Percentiles rank a stretch among this genome's conserved stretches.
Conservation (phyloP, 2,329 filamentous ascomycete genomes). For the Phaeophleospora eucalypticola region DNA sequence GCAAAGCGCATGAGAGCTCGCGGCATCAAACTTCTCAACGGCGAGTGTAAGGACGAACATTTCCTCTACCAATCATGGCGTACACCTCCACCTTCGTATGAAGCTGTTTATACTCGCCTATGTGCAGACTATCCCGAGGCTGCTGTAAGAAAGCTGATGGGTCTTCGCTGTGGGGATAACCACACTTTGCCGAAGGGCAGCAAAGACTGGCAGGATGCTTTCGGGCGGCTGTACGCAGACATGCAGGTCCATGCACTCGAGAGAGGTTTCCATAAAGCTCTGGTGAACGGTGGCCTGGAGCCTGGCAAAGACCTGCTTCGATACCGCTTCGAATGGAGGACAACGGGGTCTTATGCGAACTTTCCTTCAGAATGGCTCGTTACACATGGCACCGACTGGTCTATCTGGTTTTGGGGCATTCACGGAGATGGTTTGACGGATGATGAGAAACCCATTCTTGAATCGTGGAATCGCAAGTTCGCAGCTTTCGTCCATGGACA, state of each 20-base stretch:
- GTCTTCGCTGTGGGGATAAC: conserved; percentile 41
- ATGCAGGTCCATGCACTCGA: conserved; percentile 53
- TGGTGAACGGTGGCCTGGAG: conserved; percentile 39
- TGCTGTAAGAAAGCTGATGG: conserved; percentile 43
- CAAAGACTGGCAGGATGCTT: conserved; percentile 49
- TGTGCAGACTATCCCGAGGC: conserved; percentile 50
- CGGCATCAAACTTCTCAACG: conserved; percentile 49
- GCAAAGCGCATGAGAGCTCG: conserved; percentile 43
- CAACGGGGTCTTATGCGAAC: conserved; percentile 42
- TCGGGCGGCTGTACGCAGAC: conserved; percentile 54
- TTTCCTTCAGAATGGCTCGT: conserved; percentile 49
- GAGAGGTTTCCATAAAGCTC: conserved; percentile 47
- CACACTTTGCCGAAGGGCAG: conserved; percentile 36
- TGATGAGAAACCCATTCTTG: conserved; percentile 43
- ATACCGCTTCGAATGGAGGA: conserved; percentile 54
- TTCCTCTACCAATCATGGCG: conserved; percentile 50
- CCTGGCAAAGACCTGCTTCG: conserved; percentile 46
- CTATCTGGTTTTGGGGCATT: conserved; percentile 56
- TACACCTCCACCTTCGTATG: conserved; percentile 43
- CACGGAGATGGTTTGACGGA: conserved; percentile 38
- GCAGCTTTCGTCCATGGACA: conserved; percentile 40
- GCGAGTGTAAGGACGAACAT: conserved; percentile 54
- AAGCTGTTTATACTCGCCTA: conserved; percentile 44
- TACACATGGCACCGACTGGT: conserved; percentile 52
- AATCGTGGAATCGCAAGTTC: conserved; percentile 38